Conservation (phyloP, 2,329 filamentous ascomycete species). For the Colletotrichum orbiculare region DNA sequence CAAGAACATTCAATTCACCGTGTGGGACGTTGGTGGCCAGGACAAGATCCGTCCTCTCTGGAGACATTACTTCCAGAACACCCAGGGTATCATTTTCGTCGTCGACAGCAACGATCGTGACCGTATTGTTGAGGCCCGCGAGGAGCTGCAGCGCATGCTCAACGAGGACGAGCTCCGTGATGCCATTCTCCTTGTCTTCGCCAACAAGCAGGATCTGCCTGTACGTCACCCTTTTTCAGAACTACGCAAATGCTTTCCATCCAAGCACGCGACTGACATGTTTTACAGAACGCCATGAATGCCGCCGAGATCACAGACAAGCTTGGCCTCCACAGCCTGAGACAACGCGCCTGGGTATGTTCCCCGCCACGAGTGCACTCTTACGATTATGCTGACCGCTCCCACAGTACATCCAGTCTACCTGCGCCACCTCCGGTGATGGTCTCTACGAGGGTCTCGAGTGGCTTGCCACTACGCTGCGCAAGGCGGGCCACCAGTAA, state of each 20-base stretch:
- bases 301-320: constrained; percentile 99
- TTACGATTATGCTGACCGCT: constrained; percentile 21
- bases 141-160: constrained; percentile 97
- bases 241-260: not conserved
- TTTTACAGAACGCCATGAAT: constrained; percentile 93
- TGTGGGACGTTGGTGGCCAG: constrained; percentile 99
- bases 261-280: constrained; percentile 23
- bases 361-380: constrained; percentile 17
- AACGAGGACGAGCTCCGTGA: constrained; percentile 99
- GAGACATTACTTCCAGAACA: constrained; percentile 99
- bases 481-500: constrained; percentile 77
- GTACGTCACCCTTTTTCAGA: constrained; percentile 67
- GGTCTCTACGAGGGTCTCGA: constrained; percentile 99
- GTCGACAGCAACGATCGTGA: constrained; percentile 99
- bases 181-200: constrained; percentile 95
- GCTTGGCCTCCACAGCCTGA: constrained; percentile 98
- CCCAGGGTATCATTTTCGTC: constrained; percentile 99
- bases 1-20: constrained; percentile 99
- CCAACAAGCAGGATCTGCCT: constrained; percentile 99
- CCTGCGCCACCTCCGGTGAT: constrained; percentile 98
- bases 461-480: constrained; percentile 86
- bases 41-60: constrained; percentile 99
- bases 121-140: constrained; percentile 95
- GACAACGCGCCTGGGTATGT: constrained; percentile 98
- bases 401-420: constrained; percentile 95